Conservation (phyloP, 2,329 filamentous ascomycete genomes). For the Apiospora pterosperma region DNA sequence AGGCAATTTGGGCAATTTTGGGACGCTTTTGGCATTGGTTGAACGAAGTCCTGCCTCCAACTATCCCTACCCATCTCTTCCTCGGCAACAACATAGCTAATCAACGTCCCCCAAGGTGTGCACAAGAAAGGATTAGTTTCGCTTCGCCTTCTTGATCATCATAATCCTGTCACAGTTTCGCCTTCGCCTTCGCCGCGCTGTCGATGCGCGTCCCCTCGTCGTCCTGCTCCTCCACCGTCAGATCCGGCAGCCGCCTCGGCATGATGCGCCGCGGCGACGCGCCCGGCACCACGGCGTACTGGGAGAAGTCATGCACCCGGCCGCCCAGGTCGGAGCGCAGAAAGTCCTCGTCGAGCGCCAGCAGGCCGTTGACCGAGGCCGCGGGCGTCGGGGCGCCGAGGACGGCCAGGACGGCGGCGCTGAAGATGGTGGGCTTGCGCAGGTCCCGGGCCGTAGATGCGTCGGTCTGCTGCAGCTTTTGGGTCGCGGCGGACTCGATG, state of each 20-base stretch:
- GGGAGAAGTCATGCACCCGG: conserved; percentile 62
- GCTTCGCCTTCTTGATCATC: background rate
- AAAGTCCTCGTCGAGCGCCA: conserved; percentile 80
- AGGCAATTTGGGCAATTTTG: background rate
- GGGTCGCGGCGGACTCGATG: conserved; percentile 74
- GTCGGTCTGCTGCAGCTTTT: conserved; percentile 42
- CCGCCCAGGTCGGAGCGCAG: conserved; percentile 56
- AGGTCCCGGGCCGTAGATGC: conserved; percentile 53
- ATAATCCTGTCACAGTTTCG: conserved; percentile 32
- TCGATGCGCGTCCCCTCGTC: conserved; percentile 74
- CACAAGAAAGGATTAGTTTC: background rate
- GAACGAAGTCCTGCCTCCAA: background rate
- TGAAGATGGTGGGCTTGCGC: conserved; percentile 71
- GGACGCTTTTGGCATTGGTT: background rate
- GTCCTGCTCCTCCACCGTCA: conserved; percentile 73
- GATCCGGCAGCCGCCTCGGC: conserved; percentile 64
- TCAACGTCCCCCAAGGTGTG: background rate
- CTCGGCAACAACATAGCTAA: background rate
- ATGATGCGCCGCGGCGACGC: conserved; percentile 68
- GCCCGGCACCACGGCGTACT: conserved; percentile 57
- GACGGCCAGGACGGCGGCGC: conserved; percentile 74
- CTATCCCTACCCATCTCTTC: background rate
- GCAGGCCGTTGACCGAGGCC: conserved; percentile 62
- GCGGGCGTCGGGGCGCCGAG: conserved; percentile 50
- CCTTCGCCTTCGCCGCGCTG: conserved; percentile 44